These are phyloP conservation scores for Annulohypoxylon nitens DNA, from an alignment of 495 filamentous ascomycete species.

Conservation along the genomic window DNA sequence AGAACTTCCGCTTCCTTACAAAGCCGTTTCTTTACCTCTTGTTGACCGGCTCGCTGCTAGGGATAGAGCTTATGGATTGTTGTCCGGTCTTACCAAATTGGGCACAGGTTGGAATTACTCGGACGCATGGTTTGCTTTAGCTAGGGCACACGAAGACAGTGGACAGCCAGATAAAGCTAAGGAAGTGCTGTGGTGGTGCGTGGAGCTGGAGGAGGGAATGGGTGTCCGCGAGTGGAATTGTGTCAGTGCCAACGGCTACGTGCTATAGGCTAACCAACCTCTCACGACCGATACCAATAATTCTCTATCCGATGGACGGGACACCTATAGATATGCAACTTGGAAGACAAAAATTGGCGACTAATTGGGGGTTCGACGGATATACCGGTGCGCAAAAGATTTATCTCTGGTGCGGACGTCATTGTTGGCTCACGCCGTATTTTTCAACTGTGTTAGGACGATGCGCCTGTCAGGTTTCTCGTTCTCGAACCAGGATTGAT, in stretches of 20 bases:
- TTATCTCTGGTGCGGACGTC: slow-evolving; percentile 29
- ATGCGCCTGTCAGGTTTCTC: slow-evolving; percentile 24
- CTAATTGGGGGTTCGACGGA: slow-evolving; percentile 26
- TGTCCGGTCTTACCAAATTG: slow-evolving; percentile 83
- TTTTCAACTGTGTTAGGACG: slow-evolving; percentile 30
- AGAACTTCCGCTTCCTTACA: slow-evolving; percentile 60
- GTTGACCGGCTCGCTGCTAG: slow-evolving; percentile 84
- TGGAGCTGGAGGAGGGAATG: slow-evolving; percentile 77
- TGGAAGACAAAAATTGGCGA: slow-evolving; percentile 36
- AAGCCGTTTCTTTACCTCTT: slow-evolving; percentile 68
- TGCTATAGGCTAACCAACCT: slow-evolving; percentile 55
- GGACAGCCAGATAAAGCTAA: slow-evolving; percentile 87
- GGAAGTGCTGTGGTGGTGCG: slow-evolving; percentile 79
- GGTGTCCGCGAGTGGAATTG: slow-evolving; percentile 71
- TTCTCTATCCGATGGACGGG: slow-evolving; percentile 9
- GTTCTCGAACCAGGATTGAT: slow-evolving; percentile 42
- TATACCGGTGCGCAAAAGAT: slow-evolving; percentile 27
- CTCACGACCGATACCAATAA: slow-evolving; percentile 12
- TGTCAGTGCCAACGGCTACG: slow-evolving; percentile 69
- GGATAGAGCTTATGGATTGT: slow-evolving; percentile 86
- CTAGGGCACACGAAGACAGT: slow-evolving; percentile 85
- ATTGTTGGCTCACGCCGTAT: slow-evolving; percentile 22
- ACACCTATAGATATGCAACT: slow-evolving; percentile 3
- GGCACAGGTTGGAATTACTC: slow-evolving; percentile 91
- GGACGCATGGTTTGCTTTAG: slow-evolving; percentile 94